A percentile compares a stretch with the other conserved stretches of the same genome.
phyloP scores from a whole-genome alignment of 176 grass and related monocot genomes.

The Oryza meyeriana region DNA sequence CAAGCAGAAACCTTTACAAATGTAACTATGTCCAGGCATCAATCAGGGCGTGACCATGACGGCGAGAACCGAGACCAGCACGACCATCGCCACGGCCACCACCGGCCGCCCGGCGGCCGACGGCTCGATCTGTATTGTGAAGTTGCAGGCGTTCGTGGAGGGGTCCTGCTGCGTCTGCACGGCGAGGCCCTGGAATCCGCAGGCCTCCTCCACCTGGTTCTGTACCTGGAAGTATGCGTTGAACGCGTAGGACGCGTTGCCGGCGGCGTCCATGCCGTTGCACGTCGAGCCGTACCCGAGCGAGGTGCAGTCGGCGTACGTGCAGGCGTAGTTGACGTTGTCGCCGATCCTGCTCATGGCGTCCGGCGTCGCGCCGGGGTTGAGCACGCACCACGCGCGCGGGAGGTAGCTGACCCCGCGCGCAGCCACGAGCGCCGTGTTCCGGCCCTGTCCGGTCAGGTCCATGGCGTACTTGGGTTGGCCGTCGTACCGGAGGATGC shows the following conservation, averaged over 20 bases:
- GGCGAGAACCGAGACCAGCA: not conserved
- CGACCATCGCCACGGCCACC: not conserved
- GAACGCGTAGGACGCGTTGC: constrained; percentile 84
- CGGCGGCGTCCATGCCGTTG: constrained; percentile 65
- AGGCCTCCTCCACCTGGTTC: constrained; percentile 56
- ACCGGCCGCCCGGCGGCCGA: not conserved
- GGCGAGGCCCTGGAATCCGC: constrained; percentile 65
- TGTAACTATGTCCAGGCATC: not conserved
- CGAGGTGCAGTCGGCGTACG: constrained; percentile 65
- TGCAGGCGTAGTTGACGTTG: constrained; percentile 62
- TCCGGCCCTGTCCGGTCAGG: constrained; percentile 41
- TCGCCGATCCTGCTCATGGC: constrained; percentile 38
- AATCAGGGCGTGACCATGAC: not conserved
- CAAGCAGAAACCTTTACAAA: constrained; percentile 9
- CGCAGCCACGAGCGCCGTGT: constrained; percentile 48
- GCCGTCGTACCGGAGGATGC: constrained; percentile 66
- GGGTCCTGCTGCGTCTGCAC: constrained; percentile 57
- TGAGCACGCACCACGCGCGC: constrained; percentile 57
- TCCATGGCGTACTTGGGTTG: constrained; percentile 73
- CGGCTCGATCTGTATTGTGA: constrained; percentile 65
- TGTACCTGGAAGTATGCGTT: constrained; percentile 86
- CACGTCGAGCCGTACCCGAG: constrained; percentile 67
- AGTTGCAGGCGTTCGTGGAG: constrained; percentile 63
- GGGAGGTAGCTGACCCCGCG: constrained; percentile 47
- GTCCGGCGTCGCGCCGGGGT: not conserved